These are phyloP conservation scores for Yamadazyma atlantica DNA, from an alignment of 1,139 yeast genomes.

Conservation along the genomic window DNA sequence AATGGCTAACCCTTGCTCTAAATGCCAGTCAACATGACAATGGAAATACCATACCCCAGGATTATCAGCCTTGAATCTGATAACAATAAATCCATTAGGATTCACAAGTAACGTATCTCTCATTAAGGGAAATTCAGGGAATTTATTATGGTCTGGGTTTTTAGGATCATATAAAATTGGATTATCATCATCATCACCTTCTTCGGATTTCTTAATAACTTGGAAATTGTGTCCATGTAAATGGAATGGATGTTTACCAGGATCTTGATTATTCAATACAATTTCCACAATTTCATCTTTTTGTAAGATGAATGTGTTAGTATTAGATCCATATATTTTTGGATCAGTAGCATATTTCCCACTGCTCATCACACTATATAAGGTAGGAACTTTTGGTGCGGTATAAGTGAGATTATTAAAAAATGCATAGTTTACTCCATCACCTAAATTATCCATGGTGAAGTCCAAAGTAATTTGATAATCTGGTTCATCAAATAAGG, in stretches of 20 bases:
- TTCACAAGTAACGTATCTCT: conserved; percentile 70
- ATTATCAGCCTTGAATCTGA: conserved; percentile 57
- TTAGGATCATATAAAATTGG: conserved; percentile 41
- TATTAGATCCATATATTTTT: conserved; percentile 66
- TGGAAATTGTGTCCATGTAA: conserved; percentile 82
- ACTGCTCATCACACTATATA: conserved; percentile 72
- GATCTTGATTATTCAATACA: conserved; percentile 66
- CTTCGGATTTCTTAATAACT: conserved; percentile 39
- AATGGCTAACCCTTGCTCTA: conserved; percentile 59
- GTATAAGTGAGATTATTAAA: conserved; percentile 82
- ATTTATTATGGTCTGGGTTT: conserved; percentile 29
- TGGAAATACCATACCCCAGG: conserved; percentile 70
- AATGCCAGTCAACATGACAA: conserved; percentile 67
- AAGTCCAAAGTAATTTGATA: conserved; percentile 64
- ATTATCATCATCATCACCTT: conserved; percentile 32
- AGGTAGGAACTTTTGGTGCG: conserved; percentile 78
- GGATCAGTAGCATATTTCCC: conserved; percentile 50
- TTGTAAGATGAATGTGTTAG: conserved; percentile 69
- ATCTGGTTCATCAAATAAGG: conserved; percentile 64
- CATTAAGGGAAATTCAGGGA: conserved; percentile 56
- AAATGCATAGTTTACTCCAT: conserved; percentile 89
- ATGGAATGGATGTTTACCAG: conserved; percentile 88
- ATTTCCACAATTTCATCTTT: conserved; percentile 68
- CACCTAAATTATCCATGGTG: conserved; percentile 70
- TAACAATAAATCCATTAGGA: conserved; percentile 65